Base-by-base conservation (phyloP, 2,329 filamentous ascomycete genomes). In the Calonectria pseudoturangicola region DNA sequence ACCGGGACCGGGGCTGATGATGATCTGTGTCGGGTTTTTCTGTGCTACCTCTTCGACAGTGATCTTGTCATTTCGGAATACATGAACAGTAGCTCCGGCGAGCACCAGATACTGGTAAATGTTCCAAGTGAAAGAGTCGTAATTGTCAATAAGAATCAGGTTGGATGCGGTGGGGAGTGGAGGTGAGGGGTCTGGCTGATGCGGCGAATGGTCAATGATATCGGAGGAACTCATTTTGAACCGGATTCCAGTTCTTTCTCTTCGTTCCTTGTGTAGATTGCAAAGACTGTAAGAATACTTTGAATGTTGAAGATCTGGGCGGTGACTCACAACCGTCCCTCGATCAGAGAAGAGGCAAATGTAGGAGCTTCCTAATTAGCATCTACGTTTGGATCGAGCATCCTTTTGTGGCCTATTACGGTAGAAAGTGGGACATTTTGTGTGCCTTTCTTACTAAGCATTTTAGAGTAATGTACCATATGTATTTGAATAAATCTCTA, bases 81-180 rank as follows among this genome's bases (percentile, higher is more conserved):
- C 97, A 4, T 93, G 94, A 64, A 98, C 97, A 1, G 88, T 94
- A 33, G 97, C 97, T 39, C 97, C 97, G 84, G 98, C 97, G n/a
- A 99, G 92, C 8, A 96, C 93, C 1, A 99, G 92, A 81, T 99
- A 99, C 85, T 99, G 97, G 84, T 98, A 99, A 72, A 99, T 95
- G 82, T 99, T 99, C 95, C 96, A 99, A 72, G 96, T 98, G 84
- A 99, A 99, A 4, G 97, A 98, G 85, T 99, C 97, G 85, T 98
- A 99, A 86, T 99, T 99, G 88, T 99, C 97, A 81, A 99, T 98
- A 75, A 99, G 89, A 75, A 99, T 91, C 71, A 99, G 90, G 85
- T 98, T 98, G 70, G 93, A 94, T 30, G 97, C 97, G 64, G 92
- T 95, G 28, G 93, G 84, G 66, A 98, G 88, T 43, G 92, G 92